Base-by-base conservation (phyloP, 1,139 yeast genomes). In the Candida sanyaensis region DNA sequence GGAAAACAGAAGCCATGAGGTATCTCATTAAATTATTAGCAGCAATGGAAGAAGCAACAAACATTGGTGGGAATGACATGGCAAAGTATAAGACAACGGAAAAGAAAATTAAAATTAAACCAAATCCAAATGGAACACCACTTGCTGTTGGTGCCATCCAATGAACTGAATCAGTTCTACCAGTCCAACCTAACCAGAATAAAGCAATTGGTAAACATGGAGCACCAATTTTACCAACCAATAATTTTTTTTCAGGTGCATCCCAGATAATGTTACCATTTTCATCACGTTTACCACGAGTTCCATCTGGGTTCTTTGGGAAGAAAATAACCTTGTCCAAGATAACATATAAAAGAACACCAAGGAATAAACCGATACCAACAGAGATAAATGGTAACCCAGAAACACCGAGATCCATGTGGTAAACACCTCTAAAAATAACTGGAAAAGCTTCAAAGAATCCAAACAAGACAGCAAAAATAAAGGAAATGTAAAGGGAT, bases 131-230 rank as follows among this genome's bases (percentile, higher is more conserved):
- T 36, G 91, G 86, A 36, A 83, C 76, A 54, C 90, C 91, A 0
- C 93, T 83, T 30, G 87, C 80, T 40, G 84, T 74, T 10, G 96
- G 91, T 12, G 83, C 86, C 71, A 87, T 83, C 95, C 95, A 89
- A 64, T 88, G 95, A 29, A 87, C 52, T 1, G 60, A 53, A 5
- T 46, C 43, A 6, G 41, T 41, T 59, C 80, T 77, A 6, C 89
- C 80, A 4, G 92, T 77, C 96, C 96, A 88, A 11, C 86, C 96
- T 50, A 87, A 73, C 95, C 95, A 88, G 66, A 88, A 88, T 50
- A 88, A 72, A 0, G 89, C 77, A 41, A 83, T 71, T 13, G 92
- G 92, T 52, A 88, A 69, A 24, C 81, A 75, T 30, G 85, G 62
- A 2, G 91, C 82, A 27, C 89, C 87, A 50, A 81, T 64, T 54